Conservation (phyloP, 192 early-diverging fungal genomes). For the Backusella parvicylindrica region DNA sequence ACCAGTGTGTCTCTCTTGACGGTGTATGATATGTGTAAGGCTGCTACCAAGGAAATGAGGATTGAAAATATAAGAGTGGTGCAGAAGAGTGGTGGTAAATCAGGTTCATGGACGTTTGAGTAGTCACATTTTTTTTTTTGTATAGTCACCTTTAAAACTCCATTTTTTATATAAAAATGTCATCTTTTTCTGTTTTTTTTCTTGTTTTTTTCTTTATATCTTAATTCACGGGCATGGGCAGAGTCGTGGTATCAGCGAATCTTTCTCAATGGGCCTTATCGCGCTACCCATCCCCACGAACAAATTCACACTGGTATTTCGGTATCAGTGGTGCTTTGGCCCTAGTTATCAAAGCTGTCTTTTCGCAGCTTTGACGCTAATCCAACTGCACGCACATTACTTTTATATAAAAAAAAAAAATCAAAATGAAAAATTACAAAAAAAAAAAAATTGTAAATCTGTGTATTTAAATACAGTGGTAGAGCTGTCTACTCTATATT, state of each 20-base stretch:
- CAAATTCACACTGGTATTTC: not conserved
- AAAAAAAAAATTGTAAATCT: too few relatives aligned
- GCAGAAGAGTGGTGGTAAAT: slow-evolving; percentile 84
- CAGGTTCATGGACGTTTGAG: slow-evolving; percentile 47
- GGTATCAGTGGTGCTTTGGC: slow-evolving; percentile 4
- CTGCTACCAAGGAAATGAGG: slow-evolving; percentile 76
- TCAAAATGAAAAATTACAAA: not conserved
- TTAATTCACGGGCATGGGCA: not conserved
- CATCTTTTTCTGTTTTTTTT: not conserved
- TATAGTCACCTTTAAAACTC: slow-evolving; percentile 1
- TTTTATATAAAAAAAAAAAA: not conserved
- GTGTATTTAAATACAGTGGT: too few relatives aligned
- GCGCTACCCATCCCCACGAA: slow-evolving; percentile 15
- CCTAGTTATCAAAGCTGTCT: slow-evolving; percentile 5
- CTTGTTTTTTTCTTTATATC: slow-evolving; percentile 5
- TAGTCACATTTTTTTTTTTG: not conserved
- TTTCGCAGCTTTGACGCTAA: slow-evolving; percentile 13
- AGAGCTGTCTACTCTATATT: too few relatives aligned
- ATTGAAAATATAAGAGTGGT: slow-evolving; percentile 74
- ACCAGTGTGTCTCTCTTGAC: slow-evolving; percentile 80
- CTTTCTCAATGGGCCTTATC: slow-evolving; percentile 7
- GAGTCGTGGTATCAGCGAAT: slow-evolving; percentile 19
- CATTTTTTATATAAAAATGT: not conserved
- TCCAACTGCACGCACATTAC: slow-evolving; percentile 12
- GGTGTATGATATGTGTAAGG: slow-evolving; percentile 97